These are phyloP conservation scores for Eudorina sp. DNA, from an alignment of 139 green algal genomes.

Conservation along the genomic window DNA sequence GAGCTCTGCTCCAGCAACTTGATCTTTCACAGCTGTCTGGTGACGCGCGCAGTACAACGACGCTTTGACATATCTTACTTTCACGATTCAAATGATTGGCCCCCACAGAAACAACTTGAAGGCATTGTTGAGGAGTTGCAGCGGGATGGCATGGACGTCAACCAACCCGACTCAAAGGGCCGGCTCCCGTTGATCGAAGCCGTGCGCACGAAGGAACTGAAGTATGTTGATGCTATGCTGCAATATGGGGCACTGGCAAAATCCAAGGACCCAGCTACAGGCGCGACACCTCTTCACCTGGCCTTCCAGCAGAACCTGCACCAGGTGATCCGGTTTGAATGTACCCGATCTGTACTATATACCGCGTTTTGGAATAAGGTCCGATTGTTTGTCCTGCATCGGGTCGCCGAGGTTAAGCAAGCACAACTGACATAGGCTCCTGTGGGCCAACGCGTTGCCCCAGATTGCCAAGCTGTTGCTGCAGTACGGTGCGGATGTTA, in stretches of 20 bases:
- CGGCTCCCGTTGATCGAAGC: conserved; percentile 54
- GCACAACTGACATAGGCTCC: no score
- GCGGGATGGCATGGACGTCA: conserved; percentile 47
- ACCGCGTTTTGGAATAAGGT: no score
- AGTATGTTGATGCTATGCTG: conserved; percentile 63
- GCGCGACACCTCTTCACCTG: conserved; percentile 29
- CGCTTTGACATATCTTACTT: no score
- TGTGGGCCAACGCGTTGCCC: no score
- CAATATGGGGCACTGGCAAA: conserved; percentile 53
- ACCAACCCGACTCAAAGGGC: conserved; percentile 58
- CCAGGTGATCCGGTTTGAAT: conserved; percentile 38
- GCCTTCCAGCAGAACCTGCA: conserved; percentile 49
- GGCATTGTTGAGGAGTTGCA: conserved; percentile 53
- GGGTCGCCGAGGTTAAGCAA: no score
- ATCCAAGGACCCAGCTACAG: conserved; percentile 52
- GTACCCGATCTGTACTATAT: no score
- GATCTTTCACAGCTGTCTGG: no score
- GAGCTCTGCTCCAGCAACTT: no score
- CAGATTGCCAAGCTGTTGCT: conserved; percentile 62
- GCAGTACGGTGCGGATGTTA: conserved; percentile 59
- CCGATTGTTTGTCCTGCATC: no score
- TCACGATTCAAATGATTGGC: no score
- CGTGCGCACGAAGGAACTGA: conserved; percentile 51
- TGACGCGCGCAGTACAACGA: no score
- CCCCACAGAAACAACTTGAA: conserved; percentile 40